phyloP scores from a whole-genome alignment of 306 rosid genomes.

The Cotoneaster glaucophyllus region DNA sequence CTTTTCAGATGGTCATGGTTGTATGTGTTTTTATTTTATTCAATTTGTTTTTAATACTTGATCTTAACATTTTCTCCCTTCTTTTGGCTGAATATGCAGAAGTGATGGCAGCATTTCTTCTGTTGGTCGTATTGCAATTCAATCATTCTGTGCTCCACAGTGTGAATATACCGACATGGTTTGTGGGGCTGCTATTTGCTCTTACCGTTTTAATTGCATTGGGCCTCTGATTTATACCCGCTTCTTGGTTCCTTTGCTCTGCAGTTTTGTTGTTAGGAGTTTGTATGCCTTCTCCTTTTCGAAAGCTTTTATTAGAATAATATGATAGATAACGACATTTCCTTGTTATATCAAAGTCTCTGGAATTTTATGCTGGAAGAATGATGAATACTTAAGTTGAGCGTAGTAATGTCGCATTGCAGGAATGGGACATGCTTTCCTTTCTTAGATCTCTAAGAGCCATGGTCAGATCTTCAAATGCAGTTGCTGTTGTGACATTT shows the following conservation, averaged over 20 bases:
- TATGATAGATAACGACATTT: not conserved
- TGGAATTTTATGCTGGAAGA: not conserved
- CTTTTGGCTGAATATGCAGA: slow-evolving; percentile 28
- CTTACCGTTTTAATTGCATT: not conserved
- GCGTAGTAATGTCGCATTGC: slow-evolving; percentile 7
- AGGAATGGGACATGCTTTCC: slow-evolving; percentile 94
- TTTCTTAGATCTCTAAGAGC: slow-evolving; percentile 64
- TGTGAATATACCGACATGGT: slow-evolving; percentile 66
- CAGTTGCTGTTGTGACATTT: slow-evolving; percentile 69
- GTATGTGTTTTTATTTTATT: not conserved
- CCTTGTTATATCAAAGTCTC: not conserved
- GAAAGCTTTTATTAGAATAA: not conserved
- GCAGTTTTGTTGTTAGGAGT: not conserved
- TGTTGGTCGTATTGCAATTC: slow-evolving; percentile 76
- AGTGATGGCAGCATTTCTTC: slow-evolving; percentile 35
- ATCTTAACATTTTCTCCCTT: not conserved
- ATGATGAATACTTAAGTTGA: not conserved
- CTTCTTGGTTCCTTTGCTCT: not conserved
- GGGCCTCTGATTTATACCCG: slow-evolving; percentile 7
- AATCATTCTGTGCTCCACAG: slow-evolving; percentile 86
- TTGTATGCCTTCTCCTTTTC: not conserved
- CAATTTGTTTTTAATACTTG: not conserved
- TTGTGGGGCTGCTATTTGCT: slow-evolving; percentile 17
- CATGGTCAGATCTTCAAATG: slow-evolving; percentile 64
- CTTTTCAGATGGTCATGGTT: not conserved